phyloP scores from a whole-genome alignment of 2,329 filamentous ascomycete species.

The Sclerotinia spermophila region DNA sequence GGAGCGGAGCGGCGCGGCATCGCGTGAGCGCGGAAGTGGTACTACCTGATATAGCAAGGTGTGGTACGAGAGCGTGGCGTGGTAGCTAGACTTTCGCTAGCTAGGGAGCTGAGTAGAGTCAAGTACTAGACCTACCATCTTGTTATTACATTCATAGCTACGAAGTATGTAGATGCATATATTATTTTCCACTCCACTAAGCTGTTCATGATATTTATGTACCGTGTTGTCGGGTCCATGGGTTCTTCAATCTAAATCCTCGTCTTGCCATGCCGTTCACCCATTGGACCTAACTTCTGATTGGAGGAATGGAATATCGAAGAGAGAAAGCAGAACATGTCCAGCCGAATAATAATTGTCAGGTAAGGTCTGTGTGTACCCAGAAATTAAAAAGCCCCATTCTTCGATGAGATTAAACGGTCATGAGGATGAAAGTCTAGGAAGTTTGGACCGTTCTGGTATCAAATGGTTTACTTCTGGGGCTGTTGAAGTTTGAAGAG shows the following conservation, averaged over 20 bases:
- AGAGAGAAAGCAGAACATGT: background rate
- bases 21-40: background rate
- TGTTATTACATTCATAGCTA: background rate
- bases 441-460: conserved; percentile 1
- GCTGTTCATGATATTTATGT: background rate
- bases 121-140: background rate
- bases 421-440: background rate
- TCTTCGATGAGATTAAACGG: background rate
- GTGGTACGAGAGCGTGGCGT: background rate
- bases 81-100: background rate
- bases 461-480: conserved; percentile 3
- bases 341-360: background rate
- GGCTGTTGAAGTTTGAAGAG: background rate
- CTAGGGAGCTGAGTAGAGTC: background rate
- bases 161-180: background rate
- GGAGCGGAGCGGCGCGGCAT: conserved; percentile 3
- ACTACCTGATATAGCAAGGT: background rate
- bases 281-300: background rate
- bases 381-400: background rate
- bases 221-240: background rate
- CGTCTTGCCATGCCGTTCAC: background rate
- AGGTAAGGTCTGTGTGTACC: background rate
- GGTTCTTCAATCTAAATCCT: conserved; percentile 1
- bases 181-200: background rate
- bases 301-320: background rate